Conservation (phyloP, 495 filamentous ascomycete genomes). For the Penicillium cataractarum region DNA sequence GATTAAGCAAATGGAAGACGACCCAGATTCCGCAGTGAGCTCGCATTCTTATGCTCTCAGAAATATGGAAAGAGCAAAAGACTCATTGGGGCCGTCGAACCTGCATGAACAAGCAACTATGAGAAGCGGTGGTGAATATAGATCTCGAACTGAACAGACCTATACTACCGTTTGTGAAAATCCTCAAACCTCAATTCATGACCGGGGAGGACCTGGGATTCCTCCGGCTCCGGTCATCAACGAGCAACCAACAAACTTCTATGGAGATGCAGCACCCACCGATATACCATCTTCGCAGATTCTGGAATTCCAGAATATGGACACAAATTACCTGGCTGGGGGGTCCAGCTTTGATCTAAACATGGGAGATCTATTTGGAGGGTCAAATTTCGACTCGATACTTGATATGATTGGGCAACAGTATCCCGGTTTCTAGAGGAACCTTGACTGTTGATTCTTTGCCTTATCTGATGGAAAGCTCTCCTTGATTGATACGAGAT, state of each 20-base stretch:
- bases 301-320: conserved; percentile 20
- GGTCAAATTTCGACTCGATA: conserved; percentile 40
- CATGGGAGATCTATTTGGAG: conserved; percentile 45
- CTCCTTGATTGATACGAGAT: not conserved
- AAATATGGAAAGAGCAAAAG: conserved; percentile 5
- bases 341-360: conserved; percentile 41
- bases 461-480: not conserved
- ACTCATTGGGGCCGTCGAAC: not conserved
- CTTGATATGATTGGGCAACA: conserved; percentile 46
- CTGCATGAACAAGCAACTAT: conserved; percentile 2
- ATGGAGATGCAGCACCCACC: not conserved
- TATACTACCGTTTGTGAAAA: not conserved
- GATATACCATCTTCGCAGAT: conserved; percentile 11
- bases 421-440: conserved; percentile 36
- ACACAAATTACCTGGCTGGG: conserved; percentile 13
- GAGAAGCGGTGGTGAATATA: not conserved
- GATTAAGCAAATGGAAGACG: conserved; percentile 25
- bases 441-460: not conserved
- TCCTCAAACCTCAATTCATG: not conserved
- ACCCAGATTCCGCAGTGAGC: not conserved
- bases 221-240: not conserved
- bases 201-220: not conserved
- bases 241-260: not conserved
- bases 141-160: not conserved
- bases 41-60: conserved; percentile 21